phyloP scores from a whole-genome alignment of 257 asterid genomes.

The Linderniella brevidens region DNA sequence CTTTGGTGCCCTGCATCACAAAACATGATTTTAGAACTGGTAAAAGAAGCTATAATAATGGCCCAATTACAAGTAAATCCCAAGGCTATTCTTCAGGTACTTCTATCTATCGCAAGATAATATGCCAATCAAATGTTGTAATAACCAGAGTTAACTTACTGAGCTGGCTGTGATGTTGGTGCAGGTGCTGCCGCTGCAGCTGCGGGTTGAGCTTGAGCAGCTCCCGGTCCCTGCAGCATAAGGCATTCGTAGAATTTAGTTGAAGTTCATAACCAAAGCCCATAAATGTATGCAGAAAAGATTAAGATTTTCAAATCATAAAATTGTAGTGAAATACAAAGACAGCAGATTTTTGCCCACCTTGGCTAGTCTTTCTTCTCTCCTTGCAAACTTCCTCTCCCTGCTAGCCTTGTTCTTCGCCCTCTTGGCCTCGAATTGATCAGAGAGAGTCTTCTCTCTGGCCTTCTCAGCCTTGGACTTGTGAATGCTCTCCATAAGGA shows the following conservation, averaged over 20 bases:
- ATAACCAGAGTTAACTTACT: constrained; percentile 23
- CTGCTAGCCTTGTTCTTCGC: constrained; percentile 97
- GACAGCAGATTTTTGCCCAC: constrained; percentile 12
- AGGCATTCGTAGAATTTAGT: background rate
- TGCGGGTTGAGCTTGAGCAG: constrained; percentile 28
- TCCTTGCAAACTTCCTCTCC: constrained; percentile 78
- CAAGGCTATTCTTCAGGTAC: too few species aligned
- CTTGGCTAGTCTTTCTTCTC: constrained; percentile 84
- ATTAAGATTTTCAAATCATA: background rate
- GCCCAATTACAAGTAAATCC: too few species aligned
- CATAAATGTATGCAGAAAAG: background rate
- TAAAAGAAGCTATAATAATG: too few species aligned
- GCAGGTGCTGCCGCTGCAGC: constrained; percentile 28
- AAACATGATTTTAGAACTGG: too few species aligned
- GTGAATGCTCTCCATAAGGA: constrained; percentile 92
- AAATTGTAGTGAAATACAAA: background rate
- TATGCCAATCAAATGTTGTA: too few species aligned
- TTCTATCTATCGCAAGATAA: too few species aligned
- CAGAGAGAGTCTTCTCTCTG: constrained; percentile 79
- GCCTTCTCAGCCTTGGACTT: constrained; percentile 98
- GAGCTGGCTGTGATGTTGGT: constrained; percentile 40
- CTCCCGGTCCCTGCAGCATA: constrained; percentile 51
- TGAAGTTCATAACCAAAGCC: background rate
- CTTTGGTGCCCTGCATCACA: too few species aligned
- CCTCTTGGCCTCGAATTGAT: constrained; percentile 93